Conservation (phyloP, 805 yeast genomes). For the Saccharomycopsis fermentans region DNA sequence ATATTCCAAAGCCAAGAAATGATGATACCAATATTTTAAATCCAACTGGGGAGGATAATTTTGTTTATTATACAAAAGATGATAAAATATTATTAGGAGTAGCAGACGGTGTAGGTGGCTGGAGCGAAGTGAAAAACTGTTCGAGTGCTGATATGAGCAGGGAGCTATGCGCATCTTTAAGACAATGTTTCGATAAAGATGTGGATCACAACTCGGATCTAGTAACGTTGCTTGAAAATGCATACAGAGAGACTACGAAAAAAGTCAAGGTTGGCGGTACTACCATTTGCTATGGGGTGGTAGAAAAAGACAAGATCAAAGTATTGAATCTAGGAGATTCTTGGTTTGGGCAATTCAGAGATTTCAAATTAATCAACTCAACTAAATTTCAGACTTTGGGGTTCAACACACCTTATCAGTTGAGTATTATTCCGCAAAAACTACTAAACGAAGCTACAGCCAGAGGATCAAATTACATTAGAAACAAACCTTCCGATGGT, state of each 20-base stretch:
- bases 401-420: conserved; percentile 87
- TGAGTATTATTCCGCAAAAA: conserved; percentile 70
- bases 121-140: conserved; percentile 88
- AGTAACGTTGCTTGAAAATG: conserved; percentile 38
- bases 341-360: conserved; percentile 81
- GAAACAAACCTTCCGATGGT: conserved; percentile 60
- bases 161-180: conserved; percentile 49
- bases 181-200: conserved; percentile 11
- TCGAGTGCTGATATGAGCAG: conserved; percentile 71
- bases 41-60: conserved; percentile 73
- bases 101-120: conserved; percentile 96
- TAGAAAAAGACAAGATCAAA: conserved; percentile 39
- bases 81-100: conserved; percentile 58
- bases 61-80: conserved; percentile 33
- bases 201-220: conserved; percentile 27
- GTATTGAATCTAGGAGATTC: conserved; percentile 90
- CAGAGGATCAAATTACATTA: conserved; percentile 53
- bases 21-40: conserved; percentile 29
- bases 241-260: conserved; percentile 45
- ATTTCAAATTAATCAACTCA: conserved; percentile 47
- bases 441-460: conserved; percentile 42
- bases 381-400: conserved; percentile 75
- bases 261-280: conserved; percentile 85
- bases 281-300: conserved; percentile 77
- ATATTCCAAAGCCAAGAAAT: conserved; percentile 62